A percentile compares a stretch with the other conserved stretches of the same genome.
Conservation (phyloP, 2,329 filamentous ascomycete species). For the Beauveria pseudobassiana region DNA sequence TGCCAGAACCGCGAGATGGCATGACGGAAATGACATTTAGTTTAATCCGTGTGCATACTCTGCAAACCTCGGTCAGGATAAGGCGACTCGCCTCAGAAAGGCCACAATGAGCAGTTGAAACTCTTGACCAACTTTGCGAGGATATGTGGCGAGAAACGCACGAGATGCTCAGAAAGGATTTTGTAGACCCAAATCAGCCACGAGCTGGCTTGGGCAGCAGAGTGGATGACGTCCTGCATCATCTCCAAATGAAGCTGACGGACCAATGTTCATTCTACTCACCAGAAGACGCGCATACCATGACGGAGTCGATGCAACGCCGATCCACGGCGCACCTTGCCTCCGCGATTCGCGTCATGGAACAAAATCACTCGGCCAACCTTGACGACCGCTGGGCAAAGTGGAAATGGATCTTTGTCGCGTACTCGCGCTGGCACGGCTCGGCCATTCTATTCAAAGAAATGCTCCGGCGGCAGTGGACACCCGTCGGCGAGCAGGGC, state of each 20-base stretch:
- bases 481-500: slow-evolving; percentile 7
- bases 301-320: not conserved
- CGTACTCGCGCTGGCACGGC: slow-evolving; percentile 11
- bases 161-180: not conserved
- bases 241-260: slow-evolving; percentile 9
- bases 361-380: slow-evolving; percentile 8
- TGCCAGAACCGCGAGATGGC: slow-evolving; percentile 22
- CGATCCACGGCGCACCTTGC: not conserved
- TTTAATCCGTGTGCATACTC: slow-evolving; percentile 8
- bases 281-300: not conserved
- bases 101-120: no score
- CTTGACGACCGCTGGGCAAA: not conserved
- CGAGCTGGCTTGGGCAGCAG: not conserved
- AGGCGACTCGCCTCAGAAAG: not conserved
- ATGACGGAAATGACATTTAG: slow-evolving; percentile 30
- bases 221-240: not conserved
- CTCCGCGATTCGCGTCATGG: slow-evolving; percentile 1
- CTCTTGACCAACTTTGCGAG: slow-evolving; percentile 1
- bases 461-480: slow-evolving; percentile 7
- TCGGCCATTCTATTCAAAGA: slow-evolving; percentile 7
- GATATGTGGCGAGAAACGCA: not conserved
- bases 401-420: slow-evolving; percentile 11
- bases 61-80: slow-evolving; percentile 3
- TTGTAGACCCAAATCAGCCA: not conserved
- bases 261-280: slow-evolving; percentile 8